phyloP scores from a whole-genome alignment of 768 basidiomycete genomes.

The Mycena albidolilacea region DNA sequence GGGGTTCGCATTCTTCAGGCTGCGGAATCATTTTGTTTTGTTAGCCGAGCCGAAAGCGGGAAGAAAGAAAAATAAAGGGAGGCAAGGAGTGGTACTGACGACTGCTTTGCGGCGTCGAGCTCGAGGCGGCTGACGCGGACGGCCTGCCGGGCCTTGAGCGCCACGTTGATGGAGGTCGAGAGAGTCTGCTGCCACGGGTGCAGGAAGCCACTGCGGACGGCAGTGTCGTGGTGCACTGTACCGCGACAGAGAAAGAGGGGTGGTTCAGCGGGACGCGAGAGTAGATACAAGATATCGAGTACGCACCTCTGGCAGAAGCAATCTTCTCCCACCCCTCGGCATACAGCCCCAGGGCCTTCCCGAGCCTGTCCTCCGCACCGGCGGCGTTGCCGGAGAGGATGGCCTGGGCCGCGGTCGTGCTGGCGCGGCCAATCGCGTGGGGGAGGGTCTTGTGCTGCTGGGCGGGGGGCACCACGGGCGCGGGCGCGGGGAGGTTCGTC shows the following conservation, averaged over 20 bases:
- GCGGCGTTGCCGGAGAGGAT: slow-evolving; percentile 61
- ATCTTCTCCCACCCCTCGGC: slow-evolving; percentile 88
- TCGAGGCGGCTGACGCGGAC: slow-evolving; percentile 87
- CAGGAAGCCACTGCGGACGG: slow-evolving; percentile 77
- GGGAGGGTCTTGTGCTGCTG: slow-evolving; percentile 95
- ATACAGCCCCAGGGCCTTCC: slow-evolving; percentile 83
- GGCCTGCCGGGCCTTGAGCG: slow-evolving; percentile 92
- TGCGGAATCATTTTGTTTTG: slow-evolving; percentile 48
- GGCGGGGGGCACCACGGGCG: slow-evolving; percentile 68
- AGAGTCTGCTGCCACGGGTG: slow-evolving; percentile 92
- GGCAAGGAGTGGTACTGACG: slow-evolving; percentile 61
- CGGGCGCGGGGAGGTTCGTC: slow-evolving; percentile 86
- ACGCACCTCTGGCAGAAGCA: slow-evolving; percentile 70
- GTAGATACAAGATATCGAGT: neutral
- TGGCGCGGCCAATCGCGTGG: slow-evolving; percentile 91
- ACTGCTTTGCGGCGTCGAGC: slow-evolving; percentile 92
- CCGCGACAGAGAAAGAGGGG: neutral
- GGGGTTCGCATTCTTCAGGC: slow-evolving; percentile 83
- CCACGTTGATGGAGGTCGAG: slow-evolving; percentile 85
- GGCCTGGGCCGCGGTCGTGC: slow-evolving; percentile 67
- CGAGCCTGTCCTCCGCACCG: slow-evolving; percentile 76
- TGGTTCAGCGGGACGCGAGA: neutral
- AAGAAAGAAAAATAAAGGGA: neutral
- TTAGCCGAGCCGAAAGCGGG: neutral
- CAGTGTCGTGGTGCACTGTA: slow-evolving; percentile 78